A percentile compares a stretch with the other conserved stretches of the same genome.
phyloP scores from a whole-genome alignment of 768 basidiomycete species.

The Calvatia gigantea region DNA sequence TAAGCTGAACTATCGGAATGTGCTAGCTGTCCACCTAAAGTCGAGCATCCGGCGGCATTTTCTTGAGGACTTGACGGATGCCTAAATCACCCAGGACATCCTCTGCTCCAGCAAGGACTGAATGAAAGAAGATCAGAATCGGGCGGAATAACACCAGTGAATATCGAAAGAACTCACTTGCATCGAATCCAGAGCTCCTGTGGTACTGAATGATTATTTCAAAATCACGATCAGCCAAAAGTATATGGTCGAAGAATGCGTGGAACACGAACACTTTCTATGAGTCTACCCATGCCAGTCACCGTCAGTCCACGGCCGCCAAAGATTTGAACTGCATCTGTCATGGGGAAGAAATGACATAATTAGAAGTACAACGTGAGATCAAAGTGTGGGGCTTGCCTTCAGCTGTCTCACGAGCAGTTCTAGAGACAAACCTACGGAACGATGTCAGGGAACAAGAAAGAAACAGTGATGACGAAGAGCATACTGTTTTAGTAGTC shows the following conservation, averaged over 20 bases:
- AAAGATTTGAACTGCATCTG: slow-evolving; percentile 82
- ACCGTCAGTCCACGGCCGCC: slow-evolving; percentile 86
- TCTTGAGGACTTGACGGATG: slow-evolving; percentile 30
- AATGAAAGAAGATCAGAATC: slow-evolving; percentile 10
- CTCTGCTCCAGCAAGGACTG: slow-evolving; percentile 63
- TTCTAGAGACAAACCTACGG: slow-evolving; percentile 60
- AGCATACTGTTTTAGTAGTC: slow-evolving; percentile 80
- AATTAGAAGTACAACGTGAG: slow-evolving; percentile 28
- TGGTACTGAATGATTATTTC: slow-evolving; percentile 55
- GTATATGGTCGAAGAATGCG: background rate
- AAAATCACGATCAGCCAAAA: background rate
- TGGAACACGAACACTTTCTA: slow-evolving; percentile 65
- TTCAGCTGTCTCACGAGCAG: slow-evolving; percentile 71
- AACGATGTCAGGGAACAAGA: background rate
- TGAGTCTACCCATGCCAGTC: slow-evolving; percentile 81
- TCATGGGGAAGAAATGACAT: slow-evolving; percentile 29
- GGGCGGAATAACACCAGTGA: background rate
- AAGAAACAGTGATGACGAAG: background rate
- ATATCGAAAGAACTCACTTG: slow-evolving; percentile 40
- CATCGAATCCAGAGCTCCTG: slow-evolving; percentile 79
- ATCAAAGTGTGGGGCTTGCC: slow-evolving; percentile 27
- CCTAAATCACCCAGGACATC: slow-evolving; percentile 30
- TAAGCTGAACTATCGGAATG: background rate
- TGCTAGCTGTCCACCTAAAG: slow-evolving; percentile 3
- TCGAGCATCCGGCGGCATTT: slow-evolving; percentile 29